Evolutionary conservation across 2,329 filamentous ascomycete species (phyloP).

Genomic region (Colletotrichum filicis): DNA sequence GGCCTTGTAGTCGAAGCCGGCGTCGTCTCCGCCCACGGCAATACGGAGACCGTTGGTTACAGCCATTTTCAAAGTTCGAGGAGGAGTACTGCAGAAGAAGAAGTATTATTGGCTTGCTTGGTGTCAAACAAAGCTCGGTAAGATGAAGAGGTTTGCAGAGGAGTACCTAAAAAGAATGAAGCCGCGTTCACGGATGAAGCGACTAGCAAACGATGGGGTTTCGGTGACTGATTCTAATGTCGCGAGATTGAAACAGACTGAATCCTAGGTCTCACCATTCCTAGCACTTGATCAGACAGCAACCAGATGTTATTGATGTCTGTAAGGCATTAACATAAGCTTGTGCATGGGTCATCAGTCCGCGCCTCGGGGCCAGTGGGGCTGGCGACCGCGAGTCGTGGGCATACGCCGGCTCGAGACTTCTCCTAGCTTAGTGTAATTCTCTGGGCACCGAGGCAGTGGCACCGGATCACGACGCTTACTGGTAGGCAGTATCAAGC

Average conservation of each 20-base stretch:
- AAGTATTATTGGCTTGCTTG: neutral
- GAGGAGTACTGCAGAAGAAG: neutral
- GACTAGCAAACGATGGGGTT: too few species aligned
- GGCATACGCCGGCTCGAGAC: neutral
- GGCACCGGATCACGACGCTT: too few species aligned
- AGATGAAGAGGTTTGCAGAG: too few species aligned
- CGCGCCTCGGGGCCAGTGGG: constrained; percentile 27
- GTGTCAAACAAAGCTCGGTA: neutral
- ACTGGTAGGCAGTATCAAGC: too few species aligned
- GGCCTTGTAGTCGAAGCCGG: constrained; percentile 82
- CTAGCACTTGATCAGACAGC: neutral
- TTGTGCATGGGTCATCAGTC: constrained; percentile 1
- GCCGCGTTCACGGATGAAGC: too few species aligned
- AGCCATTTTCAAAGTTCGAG: neutral
- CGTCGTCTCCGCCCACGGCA: constrained; percentile 56
- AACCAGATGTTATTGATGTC: neutral
- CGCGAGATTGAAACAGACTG: too few species aligned
- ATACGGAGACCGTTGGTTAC: constrained; percentile 19
- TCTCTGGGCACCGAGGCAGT: too few species aligned
- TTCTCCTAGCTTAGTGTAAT: neutral
- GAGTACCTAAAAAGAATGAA: too few species aligned
- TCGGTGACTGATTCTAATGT: too few species aligned
- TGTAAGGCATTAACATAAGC: neutral
- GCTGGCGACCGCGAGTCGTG: constrained; percentile 16
- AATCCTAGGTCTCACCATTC: too few species aligned